These are phyloP conservation scores for Triticum monococcum DNA, from an alignment of 176 grass and related monocot genomes.

Conservation along the genomic window DNA sequence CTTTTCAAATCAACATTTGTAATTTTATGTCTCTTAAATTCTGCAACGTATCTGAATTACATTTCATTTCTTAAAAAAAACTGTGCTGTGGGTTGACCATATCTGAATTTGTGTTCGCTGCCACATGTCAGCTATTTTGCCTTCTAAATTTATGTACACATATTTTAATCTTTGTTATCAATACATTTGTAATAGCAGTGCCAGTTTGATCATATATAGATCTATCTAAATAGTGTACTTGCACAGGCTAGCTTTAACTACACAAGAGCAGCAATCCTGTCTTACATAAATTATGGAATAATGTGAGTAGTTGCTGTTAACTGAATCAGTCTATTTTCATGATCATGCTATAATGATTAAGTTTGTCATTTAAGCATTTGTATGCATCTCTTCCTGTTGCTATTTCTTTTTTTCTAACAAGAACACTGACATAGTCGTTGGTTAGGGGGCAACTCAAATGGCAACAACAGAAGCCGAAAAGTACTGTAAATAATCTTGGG, in stretches of 20 bases:
- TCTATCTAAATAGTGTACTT: background rate
- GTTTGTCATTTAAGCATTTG: background rate
- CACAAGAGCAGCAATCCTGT: background rate
- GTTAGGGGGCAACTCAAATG: background rate
- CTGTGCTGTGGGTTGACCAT: background rate
- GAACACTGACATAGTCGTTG: background rate
- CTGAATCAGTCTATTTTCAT: background rate
- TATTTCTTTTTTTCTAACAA: background rate
- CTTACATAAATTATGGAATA: background rate
- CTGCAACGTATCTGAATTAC: no score
- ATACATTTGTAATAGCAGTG: background rate
- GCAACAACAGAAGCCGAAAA: slow-evolving; percentile 36
- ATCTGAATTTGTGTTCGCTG: background rate
- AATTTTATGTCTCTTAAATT: no score
- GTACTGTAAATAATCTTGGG: slow-evolving; percentile 62
- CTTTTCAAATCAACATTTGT: no score
- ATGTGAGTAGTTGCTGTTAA: background rate
- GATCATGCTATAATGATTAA: background rate
- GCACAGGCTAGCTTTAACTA: background rate
- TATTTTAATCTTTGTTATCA: background rate
- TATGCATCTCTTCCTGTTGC: background rate
- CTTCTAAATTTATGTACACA: background rate
- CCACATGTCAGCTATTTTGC: background rate
- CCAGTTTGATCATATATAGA: background rate
- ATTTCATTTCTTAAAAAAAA: no score